phyloP scores from a whole-genome alignment of 2,329 filamentous ascomycete genomes.

The Nothopassalora personata region DNA sequence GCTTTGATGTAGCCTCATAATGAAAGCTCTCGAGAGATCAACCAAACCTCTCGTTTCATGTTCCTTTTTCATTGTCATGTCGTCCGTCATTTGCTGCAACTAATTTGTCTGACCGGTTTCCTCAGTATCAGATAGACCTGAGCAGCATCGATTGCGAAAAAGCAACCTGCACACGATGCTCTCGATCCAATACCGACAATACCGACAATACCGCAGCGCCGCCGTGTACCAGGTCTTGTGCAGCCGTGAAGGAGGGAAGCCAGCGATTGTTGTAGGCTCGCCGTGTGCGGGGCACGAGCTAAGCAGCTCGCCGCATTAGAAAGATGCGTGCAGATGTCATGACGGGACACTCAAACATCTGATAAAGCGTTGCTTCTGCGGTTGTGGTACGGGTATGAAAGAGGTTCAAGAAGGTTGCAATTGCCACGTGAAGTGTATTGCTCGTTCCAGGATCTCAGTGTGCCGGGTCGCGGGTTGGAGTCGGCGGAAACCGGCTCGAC shows the following conservation, averaged over 20 bases:
- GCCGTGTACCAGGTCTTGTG: background rate
- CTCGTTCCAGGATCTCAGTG: background rate
- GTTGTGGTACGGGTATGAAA: background rate
- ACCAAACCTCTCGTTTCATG: background rate
- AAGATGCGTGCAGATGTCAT: constrained; percentile 3
- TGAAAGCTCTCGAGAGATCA: background rate
- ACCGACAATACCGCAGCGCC: background rate
- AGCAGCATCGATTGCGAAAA: background rate
- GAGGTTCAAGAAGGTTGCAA: background rate
- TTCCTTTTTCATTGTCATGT: background rate
- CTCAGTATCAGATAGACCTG: background rate
- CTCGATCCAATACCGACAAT: background rate
- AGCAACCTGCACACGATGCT: background rate
- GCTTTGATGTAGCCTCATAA: background rate
- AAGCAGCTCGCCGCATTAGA: background rate
- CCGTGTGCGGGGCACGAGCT: background rate
- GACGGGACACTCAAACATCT: background rate
- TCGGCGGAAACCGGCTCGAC: background rate
- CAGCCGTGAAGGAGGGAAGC: background rate
- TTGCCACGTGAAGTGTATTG: background rate
- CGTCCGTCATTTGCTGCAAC: background rate
- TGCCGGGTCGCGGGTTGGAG: too few species aligned
- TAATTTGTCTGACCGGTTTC: background rate
- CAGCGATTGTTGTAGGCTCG: background rate
- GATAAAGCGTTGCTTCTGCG: constrained; percentile 1